These are phyloP conservation scores for Pichia kudriavzevii DNA, from an alignment of 1,139 yeast genomes.

Conservation along the genomic window DNA sequence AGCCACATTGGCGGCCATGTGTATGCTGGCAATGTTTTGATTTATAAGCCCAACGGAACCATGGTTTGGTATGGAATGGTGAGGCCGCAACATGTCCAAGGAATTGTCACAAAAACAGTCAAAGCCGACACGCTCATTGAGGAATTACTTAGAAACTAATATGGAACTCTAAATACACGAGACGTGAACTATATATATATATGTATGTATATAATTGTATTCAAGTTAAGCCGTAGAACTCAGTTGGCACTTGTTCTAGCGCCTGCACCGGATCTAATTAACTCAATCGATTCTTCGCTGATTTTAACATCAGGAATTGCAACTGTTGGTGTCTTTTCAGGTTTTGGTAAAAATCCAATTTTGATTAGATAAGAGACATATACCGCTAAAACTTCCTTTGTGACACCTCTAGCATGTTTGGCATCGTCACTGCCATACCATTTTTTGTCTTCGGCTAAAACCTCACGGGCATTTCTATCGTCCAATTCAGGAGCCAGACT, in stretches of 20 bases:
- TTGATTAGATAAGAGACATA: constrained; percentile 74
- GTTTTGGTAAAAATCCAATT: constrained; percentile 69
- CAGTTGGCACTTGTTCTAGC: constrained; percentile 60
- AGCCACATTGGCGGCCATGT: constrained; percentile 77
- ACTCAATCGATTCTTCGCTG: constrained; percentile 50
- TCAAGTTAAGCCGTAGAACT: not conserved
- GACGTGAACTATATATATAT: not conserved
- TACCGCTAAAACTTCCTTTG: constrained; percentile 54
- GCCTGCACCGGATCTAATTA: constrained; percentile 78
- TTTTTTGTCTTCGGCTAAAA: constrained; percentile 52
- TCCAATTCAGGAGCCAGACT: constrained; percentile 95
- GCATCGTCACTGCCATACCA: constrained; percentile 41
- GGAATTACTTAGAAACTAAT: constrained; percentile 47
- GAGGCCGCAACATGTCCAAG: constrained; percentile 56
- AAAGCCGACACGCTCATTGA: constrained; percentile 40
- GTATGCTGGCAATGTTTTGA: constrained; percentile 68
- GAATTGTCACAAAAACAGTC: constrained; percentile 51
- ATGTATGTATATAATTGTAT: not conserved
- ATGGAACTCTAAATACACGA: too few species aligned
- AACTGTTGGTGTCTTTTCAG: constrained; percentile 36
- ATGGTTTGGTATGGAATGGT: constrained; percentile 69
- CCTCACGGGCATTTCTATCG: constrained; percentile 64
- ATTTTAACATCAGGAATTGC: constrained; percentile 54
- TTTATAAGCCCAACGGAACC: constrained; percentile 38
- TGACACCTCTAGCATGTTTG: constrained; percentile 68